Evolutionary conservation across 805 yeast genomes (phyloP).

Genomic region (Zygoascus biomembranicola): DNA sequence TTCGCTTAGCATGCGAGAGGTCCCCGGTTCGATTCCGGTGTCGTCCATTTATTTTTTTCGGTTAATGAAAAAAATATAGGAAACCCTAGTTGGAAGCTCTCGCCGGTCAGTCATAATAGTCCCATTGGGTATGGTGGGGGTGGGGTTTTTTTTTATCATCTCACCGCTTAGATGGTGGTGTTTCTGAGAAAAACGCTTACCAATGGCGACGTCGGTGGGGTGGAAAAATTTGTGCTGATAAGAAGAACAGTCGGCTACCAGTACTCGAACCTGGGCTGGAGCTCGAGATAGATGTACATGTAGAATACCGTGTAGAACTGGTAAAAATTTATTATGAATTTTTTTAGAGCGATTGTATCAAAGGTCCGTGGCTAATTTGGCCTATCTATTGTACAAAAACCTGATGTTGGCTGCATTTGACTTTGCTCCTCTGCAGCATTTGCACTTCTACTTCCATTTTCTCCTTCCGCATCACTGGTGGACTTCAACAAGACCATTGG

Average conservation of each 20-base stretch:
- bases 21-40: constrained; percentile 32
- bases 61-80: not conserved
- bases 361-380: not conserved
- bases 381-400: not conserved
- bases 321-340: too few species aligned
- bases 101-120: not conserved
- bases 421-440: not conserved
- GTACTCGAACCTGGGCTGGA: too few species aligned
- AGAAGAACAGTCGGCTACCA: too few species aligned
- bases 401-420: not conserved
- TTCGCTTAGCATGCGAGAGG: constrained; percentile 32
- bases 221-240: too few species aligned
- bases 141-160: not conserved
- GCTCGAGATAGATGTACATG: too few species aligned
- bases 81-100: too few species aligned
- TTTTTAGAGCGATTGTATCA: not conserved
- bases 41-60: constrained; percentile 25
- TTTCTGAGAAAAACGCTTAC: not conserved
- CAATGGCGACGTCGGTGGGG: not conserved
- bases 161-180: not conserved
- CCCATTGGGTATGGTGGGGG: not conserved
- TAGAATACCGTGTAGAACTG: too few species aligned
- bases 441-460: not conserved
- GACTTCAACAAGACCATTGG: not conserved
- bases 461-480: not conserved